Evolutionary conservation across 345 rosid genomes (phyloP), one percentile per base, ranked within the genome.

Genomic region (Conringia planisiliqua): DNA sequence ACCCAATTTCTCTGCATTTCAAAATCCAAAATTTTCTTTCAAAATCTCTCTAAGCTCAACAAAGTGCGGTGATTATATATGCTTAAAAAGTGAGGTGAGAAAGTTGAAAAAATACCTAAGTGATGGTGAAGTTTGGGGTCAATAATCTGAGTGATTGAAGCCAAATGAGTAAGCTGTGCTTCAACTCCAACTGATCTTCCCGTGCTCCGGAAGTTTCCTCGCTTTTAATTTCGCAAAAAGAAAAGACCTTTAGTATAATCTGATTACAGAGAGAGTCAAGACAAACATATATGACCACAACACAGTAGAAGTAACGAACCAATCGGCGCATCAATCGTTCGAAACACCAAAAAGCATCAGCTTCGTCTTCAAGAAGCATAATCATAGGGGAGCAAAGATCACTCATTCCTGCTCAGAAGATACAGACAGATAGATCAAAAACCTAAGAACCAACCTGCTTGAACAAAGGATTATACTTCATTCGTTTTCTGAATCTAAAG

Each of bases 301-400:
- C 58, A 13, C 70, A 70, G 6, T 9, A 40, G 57, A 68, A 20
- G 10, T 36, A 18, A 39, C 46, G 24, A 87, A 92, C 99, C 99
- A 92, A 86, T 89, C 99, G 80, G 42, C 96, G 96, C 99, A 95
- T 95, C 83, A 95, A 72, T 43, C 94, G 86, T 75, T 95, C 99
- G 11, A 95, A 95, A 85, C 98, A 92, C 99, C 99, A 92, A 85
- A 95, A 95, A 16, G 98, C 89, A 84, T 92, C 98, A 62, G 97
- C 97, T 85, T 95, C 99, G 47, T 92, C 84, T 38, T 92, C 87
- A 47, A 92, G 91, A 80, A 95, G 96, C 39, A 95, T 87, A 76
- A 95, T 90, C 99, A 95, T 95, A 38, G 99, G 99, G 38, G 98
- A 95, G 78, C 99, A 95, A 73, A 95, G 97, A 81, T 95, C 99